Conservation (phyloP, 768 basidiomycete genomes). For the Multifurca ochricompacta region DNA sequence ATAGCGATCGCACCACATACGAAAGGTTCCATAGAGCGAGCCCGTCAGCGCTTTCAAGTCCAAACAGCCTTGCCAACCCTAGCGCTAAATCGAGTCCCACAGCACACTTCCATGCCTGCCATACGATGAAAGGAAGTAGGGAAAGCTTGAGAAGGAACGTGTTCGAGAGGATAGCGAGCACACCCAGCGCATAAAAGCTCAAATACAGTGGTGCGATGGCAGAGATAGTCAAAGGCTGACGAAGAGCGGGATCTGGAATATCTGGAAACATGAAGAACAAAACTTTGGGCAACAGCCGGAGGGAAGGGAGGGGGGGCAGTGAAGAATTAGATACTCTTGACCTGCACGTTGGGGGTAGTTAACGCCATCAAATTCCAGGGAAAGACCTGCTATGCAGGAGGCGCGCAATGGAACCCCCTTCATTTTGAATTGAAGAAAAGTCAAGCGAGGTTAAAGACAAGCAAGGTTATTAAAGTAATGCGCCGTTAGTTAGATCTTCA, state of each 20-base stretch:
- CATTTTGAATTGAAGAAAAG: too few relatives aligned
- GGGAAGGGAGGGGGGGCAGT: too few relatives aligned
- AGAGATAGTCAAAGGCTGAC: conserved; percentile 1
- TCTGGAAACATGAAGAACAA: too few relatives aligned
- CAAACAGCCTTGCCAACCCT: not conserved
- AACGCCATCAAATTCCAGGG: too few relatives aligned
- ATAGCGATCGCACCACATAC: conserved; percentile 8
- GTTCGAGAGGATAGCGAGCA: conserved; percentile 14
- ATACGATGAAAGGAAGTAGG: conserved; percentile 6
- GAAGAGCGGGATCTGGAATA: conserved; percentile 8
- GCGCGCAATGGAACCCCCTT: too few relatives aligned
- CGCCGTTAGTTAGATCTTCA: too few relatives aligned
- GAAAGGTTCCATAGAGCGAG: conserved; percentile 1
- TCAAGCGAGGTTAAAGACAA: too few relatives aligned
- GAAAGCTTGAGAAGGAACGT: not conserved
- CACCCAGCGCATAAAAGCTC: not conserved
- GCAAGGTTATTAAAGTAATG: too few relatives aligned
- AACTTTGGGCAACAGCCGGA: too few relatives aligned
- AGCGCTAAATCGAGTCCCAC: conserved; percentile 1
- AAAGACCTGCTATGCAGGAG: too few relatives aligned
- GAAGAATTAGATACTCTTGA: too few relatives aligned
- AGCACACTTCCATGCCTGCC: conserved; percentile 5
- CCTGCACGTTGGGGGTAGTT: too few relatives aligned
- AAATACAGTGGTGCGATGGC: conserved; percentile 1
- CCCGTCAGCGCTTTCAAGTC: not conserved